Base-by-base conservation (phyloP, 2,329 filamentous ascomycete species). In the Verticillium isaacii region DNA sequence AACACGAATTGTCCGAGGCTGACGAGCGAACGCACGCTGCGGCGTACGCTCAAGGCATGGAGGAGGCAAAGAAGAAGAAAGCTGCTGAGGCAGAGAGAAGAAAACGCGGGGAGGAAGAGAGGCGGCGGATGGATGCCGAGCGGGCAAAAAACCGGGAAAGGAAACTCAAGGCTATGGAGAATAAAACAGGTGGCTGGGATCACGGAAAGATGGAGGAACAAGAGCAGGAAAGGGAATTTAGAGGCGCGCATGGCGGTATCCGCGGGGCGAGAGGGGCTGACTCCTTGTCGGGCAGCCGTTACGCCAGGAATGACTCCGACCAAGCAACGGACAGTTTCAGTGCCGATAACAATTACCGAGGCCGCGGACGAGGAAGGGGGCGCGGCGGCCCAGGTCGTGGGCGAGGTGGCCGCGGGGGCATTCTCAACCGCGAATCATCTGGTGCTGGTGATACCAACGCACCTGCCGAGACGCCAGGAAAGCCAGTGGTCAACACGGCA, bases 111-210 rank as follows among this genome's bases (percentile, higher is more conserved):
- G 84, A 86, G 15, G 83, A 82, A 65, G 80, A 84, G 59, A 73
- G 79, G 25, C 75, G 76, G 34, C 78, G 77, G 64, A 76, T 85
- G 65, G 84, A 87, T 32, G 84, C 86, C 41, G 86, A 88, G 74
- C 79, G 86, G 14, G 83, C 81, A 29, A 80, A 80, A 66, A 88
- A 88, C 68, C 73, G 85, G 9, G 84, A 86, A 72, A 75, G 85
- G 58, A 88, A 88, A 70, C 76, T 88, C 23, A 83, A 83, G 66
- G 85, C 85, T 0, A 80, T 87, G 75, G 78, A 79, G 34, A 75
- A 73, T 56, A 83, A 81, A 70, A 80, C 84, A 45, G 79, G 78
- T 34, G 80, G 77, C 64, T 88, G 85, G 86, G 85, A 88, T 62
- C 80, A 84, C 68, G 85, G 84, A 50, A 87, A 87, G 72, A 72